Base-by-base conservation (phyloP, 2,329 filamentous ascomycete genomes). In the Berkeleyomyces basicola region DNA sequence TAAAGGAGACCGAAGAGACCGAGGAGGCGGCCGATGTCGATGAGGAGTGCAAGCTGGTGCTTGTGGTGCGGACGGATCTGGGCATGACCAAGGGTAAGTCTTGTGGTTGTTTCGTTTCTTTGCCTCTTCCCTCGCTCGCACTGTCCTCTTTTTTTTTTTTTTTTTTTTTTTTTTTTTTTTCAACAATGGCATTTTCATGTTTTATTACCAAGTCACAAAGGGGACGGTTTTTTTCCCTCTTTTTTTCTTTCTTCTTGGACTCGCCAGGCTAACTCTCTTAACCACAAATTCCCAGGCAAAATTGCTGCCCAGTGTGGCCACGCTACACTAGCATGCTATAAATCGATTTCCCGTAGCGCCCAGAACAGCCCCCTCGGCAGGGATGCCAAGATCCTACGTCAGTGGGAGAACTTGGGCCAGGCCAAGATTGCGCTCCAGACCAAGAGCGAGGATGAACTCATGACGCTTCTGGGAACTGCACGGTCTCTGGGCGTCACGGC, bases 301-400 rank as follows among this genome's bases (percentile, higher is more conserved):
- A 96, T 97, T 70, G 93, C 90, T 63, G 93, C 93, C 6, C 93
- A 97, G 75, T 92, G 88, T 75, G 88, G 86, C 59, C 93, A 97
- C 74, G 93, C 93, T n/a, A 96, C 92, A 2, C 84, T 99, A 63
- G 91, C 92, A 62, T 97, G 92, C 81, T 99, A 96, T 83, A 97
- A 96, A 77, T 77, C 84, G 64, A 83, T 95, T 67, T 75, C 83
- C 63, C 74, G 77, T 53, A 74, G 76, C 62, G 76, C 82, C n/a
- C 73, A 77, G 2, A 73, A 76, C 61, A 75, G 79, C 61, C 75
- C 80, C 47, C 73, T 76, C 44, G 78, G 78, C 33, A 73, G 81
- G 11, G 77, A 80, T 57, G 81, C 83, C 63, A 77, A 77, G 51
- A 76, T 95, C 61, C 82, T 99, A 58, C 80, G 80, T 67, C 85